Evolutionary conservation across 345 rosid species (phyloP), one percentile per base, ranked within the genome.

Genomic region (Garcia nutans): DNA sequence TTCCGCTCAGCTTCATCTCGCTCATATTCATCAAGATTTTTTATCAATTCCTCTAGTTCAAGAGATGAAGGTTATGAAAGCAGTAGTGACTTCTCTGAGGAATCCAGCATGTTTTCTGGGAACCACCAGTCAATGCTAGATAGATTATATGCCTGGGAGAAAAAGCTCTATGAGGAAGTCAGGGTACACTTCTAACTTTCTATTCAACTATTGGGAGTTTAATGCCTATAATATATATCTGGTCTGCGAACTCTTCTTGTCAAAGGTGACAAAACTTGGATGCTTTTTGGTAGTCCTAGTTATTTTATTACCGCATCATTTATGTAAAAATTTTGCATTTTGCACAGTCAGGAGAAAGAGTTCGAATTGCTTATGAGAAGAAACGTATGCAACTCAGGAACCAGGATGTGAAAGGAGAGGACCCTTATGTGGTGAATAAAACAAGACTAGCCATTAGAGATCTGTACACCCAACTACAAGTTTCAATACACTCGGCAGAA

Each of bases 161-260:
- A 96, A 88, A 96, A 93, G 83, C 99, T 93, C 72, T 96, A 90
- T 2, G 90, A 91, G 55, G 97, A 92, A 90, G 98, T 96, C 81
- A 87, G 77, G 93, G 97, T 96, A 88, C 73, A 72, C 45, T 62
- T 70, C 57, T 61, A 47, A 2, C 31, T 58, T 37, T 37, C 41
- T 37, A 37, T 4, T 37, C 41, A 37, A 6, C 41, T 37, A n/a
- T 23, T 20, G 11, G 61, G 26, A 7, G 8, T 58, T 58, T 58
- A 58, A 11, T 28, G 41, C 2, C 20, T 20, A 15, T 28, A 12
- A 50, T 11, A 50, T 3, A 50, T 11, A 12, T 50, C 13, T 50
- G 19, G 55, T 50, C 55, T 50, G 55, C 55, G 10, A 47, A 13
- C 55, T 50, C 55, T 50, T 50, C 55, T 11, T 50, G 31, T 28